Percentiles rank a stretch among this genome's conserved stretches.
Evolutionary conservation across 2,329 filamentous ascomycete genomes (phyloP).

Genomic region (Dryadomyces quercus-mongolicae): DNA sequence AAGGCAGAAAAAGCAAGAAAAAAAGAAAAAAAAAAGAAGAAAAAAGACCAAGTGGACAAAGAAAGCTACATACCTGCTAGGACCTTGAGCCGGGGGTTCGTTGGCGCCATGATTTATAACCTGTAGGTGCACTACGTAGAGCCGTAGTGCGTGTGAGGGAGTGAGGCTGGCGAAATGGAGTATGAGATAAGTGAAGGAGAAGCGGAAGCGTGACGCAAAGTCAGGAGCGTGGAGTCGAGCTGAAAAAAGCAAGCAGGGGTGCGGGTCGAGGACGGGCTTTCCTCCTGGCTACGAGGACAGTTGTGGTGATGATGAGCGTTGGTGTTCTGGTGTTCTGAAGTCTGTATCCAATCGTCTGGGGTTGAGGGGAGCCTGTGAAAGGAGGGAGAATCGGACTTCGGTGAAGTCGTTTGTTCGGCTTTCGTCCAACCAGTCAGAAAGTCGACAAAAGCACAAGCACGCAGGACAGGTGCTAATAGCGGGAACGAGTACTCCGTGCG

Average conservation of each 20-base stretch:
- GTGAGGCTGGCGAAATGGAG: background rate
- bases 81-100: conserved; percentile 47
- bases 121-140: background rate
- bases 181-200: background rate
- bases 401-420: background rate
- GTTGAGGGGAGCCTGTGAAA: no score
- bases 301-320: no score
- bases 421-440: background rate
- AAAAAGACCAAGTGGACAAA: background rate
- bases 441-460: background rate
- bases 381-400: background rate
- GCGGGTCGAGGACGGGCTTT: no score
- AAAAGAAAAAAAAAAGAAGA: background rate
- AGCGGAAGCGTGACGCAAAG: background rate
- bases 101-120: conserved; percentile 37
- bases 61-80: conserved; percentile 41
- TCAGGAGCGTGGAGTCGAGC: no score
- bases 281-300: no score
- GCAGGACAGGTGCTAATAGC: background rate
- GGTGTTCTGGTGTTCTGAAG: no score
- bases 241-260: no score
- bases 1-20: conserved; percentile 1
- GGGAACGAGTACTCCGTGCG: background rate
- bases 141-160: background rate
- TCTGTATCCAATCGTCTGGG: background rate